A percentile compares a stretch with the other conserved stretches of the same genome.
phyloP scores from a whole-genome alignment of 257 asterid genomes.

The Thymus mandschuricus region DNA sequence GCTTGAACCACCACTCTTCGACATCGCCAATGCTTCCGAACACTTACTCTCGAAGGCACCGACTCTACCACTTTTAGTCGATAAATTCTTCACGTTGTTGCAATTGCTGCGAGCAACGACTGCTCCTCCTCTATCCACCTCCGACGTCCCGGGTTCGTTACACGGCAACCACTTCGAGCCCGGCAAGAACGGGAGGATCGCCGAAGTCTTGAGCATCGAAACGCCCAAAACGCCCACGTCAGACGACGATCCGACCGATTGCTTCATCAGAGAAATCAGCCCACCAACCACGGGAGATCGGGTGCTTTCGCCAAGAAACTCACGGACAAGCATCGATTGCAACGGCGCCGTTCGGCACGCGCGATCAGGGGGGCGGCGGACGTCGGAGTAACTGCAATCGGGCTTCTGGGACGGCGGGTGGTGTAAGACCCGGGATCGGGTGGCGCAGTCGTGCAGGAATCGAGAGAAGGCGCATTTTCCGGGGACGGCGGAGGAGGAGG shows the following conservation, averaged over 20 bases:
- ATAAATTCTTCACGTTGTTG: constrained; percentile 19
- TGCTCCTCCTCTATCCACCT: constrained; percentile 70
- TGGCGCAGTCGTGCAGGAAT: constrained; percentile 53
- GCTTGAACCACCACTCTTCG: constrained; percentile 37
- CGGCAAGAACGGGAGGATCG: constrained; percentile 55
- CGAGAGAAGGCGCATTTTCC: constrained; percentile 54
- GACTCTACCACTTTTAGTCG: constrained; percentile 24
- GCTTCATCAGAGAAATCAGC: constrained; percentile 60
- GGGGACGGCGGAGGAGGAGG: constrained; percentile 49
- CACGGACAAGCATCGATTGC: constrained; percentile 48
- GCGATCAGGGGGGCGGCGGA: constrained; percentile 37
- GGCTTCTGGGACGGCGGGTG: constrained; percentile 42
- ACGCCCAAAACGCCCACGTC: constrained; percentile 43
- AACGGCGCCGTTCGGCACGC: constrained; percentile 23
- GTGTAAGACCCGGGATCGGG: constrained; percentile 45
- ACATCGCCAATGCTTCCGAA: constrained; percentile 54
- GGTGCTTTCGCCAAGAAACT: constrained; percentile 42
- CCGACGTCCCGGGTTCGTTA: constrained; percentile 44
- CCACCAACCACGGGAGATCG: constrained; percentile 56
- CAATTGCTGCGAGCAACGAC: constrained; percentile 17
- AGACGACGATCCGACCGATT: constrained; percentile 43
- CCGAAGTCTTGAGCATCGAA: constrained; percentile 58
- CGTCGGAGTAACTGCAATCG: constrained; percentile 45
- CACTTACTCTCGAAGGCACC: constrained; percentile 34
- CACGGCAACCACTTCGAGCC: constrained; percentile 74